Evolutionary conservation across 768 basidiomycete genomes (phyloP), one percentile per base, ranked within the genome.

Genomic region (Xerocomus potaroensis): DNA sequence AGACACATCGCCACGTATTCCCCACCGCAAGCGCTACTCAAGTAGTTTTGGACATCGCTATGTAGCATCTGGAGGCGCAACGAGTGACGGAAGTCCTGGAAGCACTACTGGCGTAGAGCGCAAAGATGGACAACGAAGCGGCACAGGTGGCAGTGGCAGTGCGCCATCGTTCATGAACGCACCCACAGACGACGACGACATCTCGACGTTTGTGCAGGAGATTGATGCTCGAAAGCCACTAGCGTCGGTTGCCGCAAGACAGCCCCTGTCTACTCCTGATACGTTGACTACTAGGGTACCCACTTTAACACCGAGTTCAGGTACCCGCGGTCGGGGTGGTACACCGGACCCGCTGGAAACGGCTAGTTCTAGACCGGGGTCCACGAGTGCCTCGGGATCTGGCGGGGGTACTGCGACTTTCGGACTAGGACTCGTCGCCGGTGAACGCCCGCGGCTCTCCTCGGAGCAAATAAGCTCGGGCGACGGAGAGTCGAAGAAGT

Each of bases 1-100:
- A n/a, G 69, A 68, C 19, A 55, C 53, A 23, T 58, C 62, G 18
- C 56, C 62, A 9, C 56, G 62, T 10, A 21, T 57, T 1, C 61
- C 61, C 41, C 9, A 54, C 23, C 69, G 80, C 31, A 85, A 84
- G 62, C 71, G 85, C 7, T 91, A 88, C 67, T 85, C 83, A 36
- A 87, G 84, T 54, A 85, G 81, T 50, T 91, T 91, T 60, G 80
- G 83, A 9, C 81, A 89, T 62, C 75, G 87, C 35, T 86, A 86
- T 60, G 68, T 63, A 18, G 60, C 69, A 12, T 67, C 73, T 15
- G 65, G 67, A 24, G 69, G 74, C 45, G 61, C 71, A 1, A 68
- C 73, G 8, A 75, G 74, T 43, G 62, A 69, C 39, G 67, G 57
- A 6, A 63, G 62, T 21, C 52, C 62, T 11, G 55, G 55, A 6